These are phyloP conservation scores for Colletotrichum tropicale DNA, from an alignment of 2,329 filamentous ascomycete genomes.

Conservation along the genomic window DNA sequence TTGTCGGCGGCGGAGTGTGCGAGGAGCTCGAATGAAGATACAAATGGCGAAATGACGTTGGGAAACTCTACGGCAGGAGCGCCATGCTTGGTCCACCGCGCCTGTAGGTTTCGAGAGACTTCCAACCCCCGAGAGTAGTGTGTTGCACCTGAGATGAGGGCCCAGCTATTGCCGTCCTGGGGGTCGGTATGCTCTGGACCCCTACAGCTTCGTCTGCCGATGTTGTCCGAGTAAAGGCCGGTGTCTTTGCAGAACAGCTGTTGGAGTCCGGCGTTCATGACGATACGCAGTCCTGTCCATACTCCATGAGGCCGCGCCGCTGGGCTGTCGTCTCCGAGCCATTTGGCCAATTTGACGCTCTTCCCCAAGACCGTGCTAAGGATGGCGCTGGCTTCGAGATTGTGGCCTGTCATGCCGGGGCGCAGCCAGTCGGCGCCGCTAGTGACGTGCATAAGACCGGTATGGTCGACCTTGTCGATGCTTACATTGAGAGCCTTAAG, in stretches of 20 bases:
- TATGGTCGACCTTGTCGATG: constrained; percentile 34
- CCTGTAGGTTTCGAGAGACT: constrained; percentile 39
- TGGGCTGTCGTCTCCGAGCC: constrained; percentile 37
- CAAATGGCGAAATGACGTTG: constrained; percentile 39
- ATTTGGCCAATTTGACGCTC: constrained; percentile 49
- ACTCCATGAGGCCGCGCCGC: constrained; percentile 1
- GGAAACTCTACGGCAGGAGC: constrained; percentile 46
- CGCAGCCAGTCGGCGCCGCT: constrained; percentile 55
- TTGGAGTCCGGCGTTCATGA: constrained; percentile 24
- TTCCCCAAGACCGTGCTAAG: constrained; percentile 56
- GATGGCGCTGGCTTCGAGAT: constrained; percentile 56
- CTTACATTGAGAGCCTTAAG: constrained; percentile 36
- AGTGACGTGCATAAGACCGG: constrained; percentile 52
- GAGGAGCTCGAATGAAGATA: constrained; percentile 36
- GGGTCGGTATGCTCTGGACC: constrained; percentile 44
- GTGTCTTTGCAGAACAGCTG: constrained; percentile 25
- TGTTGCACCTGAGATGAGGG: constrained; percentile 33
- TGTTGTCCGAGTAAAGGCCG: constrained; percentile 51
- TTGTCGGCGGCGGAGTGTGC: constrained; percentile 40
- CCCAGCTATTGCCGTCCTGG: constrained; percentile 56
- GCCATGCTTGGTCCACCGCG: constrained; percentile 48
- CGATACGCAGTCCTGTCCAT: constrained; percentile 20
- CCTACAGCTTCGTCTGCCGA: constrained; percentile 33
- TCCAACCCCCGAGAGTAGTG: constrained; percentile 20
- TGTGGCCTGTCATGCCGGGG: constrained; percentile 55